Base-by-base conservation (phyloP, 1,139 yeast genomes). In the Wickerhamomyces sp. region DNA sequence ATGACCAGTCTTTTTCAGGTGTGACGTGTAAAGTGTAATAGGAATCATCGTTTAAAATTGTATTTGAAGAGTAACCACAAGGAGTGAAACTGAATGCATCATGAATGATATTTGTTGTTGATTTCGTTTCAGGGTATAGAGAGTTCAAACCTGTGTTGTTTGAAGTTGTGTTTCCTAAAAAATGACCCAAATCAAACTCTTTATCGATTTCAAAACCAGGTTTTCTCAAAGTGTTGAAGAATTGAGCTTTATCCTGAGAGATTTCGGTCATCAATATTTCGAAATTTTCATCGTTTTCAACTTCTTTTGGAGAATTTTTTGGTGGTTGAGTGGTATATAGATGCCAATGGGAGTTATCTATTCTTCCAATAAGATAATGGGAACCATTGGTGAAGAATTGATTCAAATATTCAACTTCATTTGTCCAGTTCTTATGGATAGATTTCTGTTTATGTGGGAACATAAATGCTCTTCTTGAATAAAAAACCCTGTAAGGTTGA, bases 61-160 rank as follows among this genome's bases (percentile, higher is more conserved):
- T 81, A 59, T 91, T 91, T 33, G 96, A 85, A 3, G 96, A 86
- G 56, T 78, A 91, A 13, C 98, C 98, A 61, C 97, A 91, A 2
- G 98, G 98, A n/a, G 85, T 68, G 58, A 91, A 91, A 21, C 94
- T 81, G 62, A 88, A 91, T 5, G 96, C 86, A 64, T 89, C 97
- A 52, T 80, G 87, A 55, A 73, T 28, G 17, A 28, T 28, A 12
- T 26, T n/a, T n/a, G 20, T 8, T 11, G 17, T 9, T n/a, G n/a
- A n/a, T 9, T 22, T 21, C 4, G 3, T 12, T 10, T 8, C 73
- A 17, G 32, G 27, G 14, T 83, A 83, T 27, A 88, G 56, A 30
- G 67, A 55, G 59, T 82, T 81, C 49, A 87, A 70, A 6, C 73
- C 72, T 14, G 88, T 69, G 36, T 64, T 59, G 34, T 62, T 60